A percentile compares a stretch with the other conserved stretches of the same genome.
Evolutionary conservation across 2,329 filamentous ascomycete species (phyloP).

Genomic region (Nigrospora sphaerica): DNA sequence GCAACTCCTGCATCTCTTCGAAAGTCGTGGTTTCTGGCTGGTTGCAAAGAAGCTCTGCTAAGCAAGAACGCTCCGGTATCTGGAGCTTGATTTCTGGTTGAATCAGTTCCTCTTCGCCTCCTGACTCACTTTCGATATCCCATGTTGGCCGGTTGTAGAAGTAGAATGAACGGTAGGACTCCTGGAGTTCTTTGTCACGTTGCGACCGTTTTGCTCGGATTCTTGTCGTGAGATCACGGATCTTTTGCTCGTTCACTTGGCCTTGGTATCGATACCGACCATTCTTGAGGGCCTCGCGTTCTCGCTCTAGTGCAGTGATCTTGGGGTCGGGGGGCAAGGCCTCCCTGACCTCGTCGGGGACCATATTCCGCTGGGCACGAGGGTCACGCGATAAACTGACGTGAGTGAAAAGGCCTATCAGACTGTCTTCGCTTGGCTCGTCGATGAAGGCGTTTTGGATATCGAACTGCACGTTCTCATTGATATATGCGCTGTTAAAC

Average conservation of each 20-base stretch:
- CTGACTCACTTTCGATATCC: slow-evolving; percentile 19
- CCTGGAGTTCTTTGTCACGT: slow-evolving; percentile 8
- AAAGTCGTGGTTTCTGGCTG: slow-evolving; percentile 7
- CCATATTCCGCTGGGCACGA: slow-evolving; percentile 17
- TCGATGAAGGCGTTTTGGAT: slow-evolving; percentile 20
- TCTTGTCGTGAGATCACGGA: slow-evolving; percentile 5
- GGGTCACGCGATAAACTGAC: slow-evolving; percentile 19
- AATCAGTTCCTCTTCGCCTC: slow-evolving; percentile 7
- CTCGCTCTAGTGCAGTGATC: slow-evolving; percentile 14
- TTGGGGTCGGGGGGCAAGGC: slow-evolving; percentile 15
- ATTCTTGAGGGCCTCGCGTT: slow-evolving; percentile 12
- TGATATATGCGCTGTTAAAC: slow-evolving; percentile 21
- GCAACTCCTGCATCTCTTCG: slow-evolving; percentile 3
- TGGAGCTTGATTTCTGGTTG: slow-evolving; percentile 7
- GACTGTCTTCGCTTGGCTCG: slow-evolving; percentile 11
- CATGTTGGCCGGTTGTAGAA: slow-evolving; percentile 17
- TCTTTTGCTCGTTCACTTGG: slow-evolving; percentile 12
- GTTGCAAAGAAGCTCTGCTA: slow-evolving; percentile 8
- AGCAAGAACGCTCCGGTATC: slow-evolving; percentile 9
- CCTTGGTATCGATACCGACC: slow-evolving; percentile 15
- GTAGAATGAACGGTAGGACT: slow-evolving; percentile 18
- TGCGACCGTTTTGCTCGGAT: slow-evolving; percentile 11
- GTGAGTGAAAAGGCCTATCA: slow-evolving; percentile 13
- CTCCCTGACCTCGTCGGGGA: slow-evolving; percentile 19
- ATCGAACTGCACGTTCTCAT: slow-evolving; percentile 19